Evolutionary conservation across 2,329 filamentous ascomycete species (phyloP).

Genomic region (Botrytis paeoniae): DNA sequence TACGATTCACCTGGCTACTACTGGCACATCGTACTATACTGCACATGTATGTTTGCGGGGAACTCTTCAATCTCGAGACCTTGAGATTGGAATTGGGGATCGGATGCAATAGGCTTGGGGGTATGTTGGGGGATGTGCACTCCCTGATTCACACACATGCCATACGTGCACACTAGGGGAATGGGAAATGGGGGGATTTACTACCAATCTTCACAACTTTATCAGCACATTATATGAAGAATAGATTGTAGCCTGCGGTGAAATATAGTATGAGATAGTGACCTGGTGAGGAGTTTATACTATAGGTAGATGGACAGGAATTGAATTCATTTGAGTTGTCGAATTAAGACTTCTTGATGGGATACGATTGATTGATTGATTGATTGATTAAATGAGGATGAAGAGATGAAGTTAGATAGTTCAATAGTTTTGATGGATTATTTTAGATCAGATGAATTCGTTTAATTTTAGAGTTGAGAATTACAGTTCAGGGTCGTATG

Average conservation of each 20-base stretch:
- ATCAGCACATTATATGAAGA: not conserved
- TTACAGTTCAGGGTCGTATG: not conserved
- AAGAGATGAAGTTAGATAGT: constrained; percentile 3
- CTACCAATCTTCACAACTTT: not conserved
- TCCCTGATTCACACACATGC: not conserved
- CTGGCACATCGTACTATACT: not conserved
- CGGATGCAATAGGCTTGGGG: not conserved
- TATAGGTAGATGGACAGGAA: not conserved
- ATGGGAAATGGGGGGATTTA: not conserved
- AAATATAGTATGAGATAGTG: not conserved
- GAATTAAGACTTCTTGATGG: not conserved
- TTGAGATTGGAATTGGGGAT: not conserved
- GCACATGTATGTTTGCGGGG: not conserved
- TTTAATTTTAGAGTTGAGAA: not conserved
- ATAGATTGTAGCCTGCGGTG: not conserved
- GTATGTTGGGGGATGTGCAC: not conserved
- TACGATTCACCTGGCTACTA: not conserved
- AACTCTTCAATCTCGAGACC: not conserved
- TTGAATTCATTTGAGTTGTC: not conserved
- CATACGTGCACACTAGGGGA: not conserved
- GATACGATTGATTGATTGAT: not conserved
- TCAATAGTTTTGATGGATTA: not conserved
- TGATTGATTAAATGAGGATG: not conserved
- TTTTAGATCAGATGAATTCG: not conserved
- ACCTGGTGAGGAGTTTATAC: not conserved